These are phyloP conservation scores for Pilaira anomala DNA, from an alignment of 192 early-diverging fungal genomes.

Conservation along the genomic window DNA sequence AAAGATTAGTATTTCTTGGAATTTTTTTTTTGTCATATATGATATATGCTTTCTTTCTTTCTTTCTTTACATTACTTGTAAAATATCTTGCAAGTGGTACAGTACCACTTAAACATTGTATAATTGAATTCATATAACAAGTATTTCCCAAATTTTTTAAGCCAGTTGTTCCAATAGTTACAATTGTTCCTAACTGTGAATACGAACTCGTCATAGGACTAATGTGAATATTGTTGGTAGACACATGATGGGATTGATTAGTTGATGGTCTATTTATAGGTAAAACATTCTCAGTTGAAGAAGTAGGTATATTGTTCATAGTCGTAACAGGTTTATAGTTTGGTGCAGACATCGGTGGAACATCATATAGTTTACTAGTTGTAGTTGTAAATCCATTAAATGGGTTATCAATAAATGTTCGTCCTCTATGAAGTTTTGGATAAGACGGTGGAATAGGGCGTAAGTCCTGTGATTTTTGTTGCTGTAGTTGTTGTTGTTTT, in stretches of 20 bases:
- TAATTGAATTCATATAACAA: slow-evolving; percentile 83
- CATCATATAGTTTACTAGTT: slow-evolving; percentile 31
- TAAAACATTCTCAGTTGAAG: too few species aligned
- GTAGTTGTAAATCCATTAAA: slow-evolving; percentile 48
- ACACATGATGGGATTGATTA: slow-evolving; percentile 11
- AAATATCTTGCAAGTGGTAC: slow-evolving; percentile 70
- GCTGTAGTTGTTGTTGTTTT: neutral
- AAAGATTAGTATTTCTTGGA: neutral
- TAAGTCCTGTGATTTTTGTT: neutral
- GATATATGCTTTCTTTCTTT: too few species aligned
- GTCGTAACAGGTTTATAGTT: too few species aligned
- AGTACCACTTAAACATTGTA: slow-evolving; percentile 75
- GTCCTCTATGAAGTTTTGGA: slow-evolving; percentile 35
- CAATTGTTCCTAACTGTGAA: slow-evolving; percentile 42
- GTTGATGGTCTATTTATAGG: too few species aligned
- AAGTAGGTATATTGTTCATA: too few species aligned
- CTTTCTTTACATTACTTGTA: slow-evolving; percentile 21
- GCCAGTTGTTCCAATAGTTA: slow-evolving; percentile 61
- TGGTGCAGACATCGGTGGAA: slow-evolving; percentile 8
- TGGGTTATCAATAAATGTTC: slow-evolving; percentile 58
- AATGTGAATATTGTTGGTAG: slow-evolving; percentile 16
- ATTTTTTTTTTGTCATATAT: too few species aligned
- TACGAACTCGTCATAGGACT: slow-evolving; percentile 19
- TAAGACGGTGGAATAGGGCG: slow-evolving; percentile 1
- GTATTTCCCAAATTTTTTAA: slow-evolving; percentile 83